Base-by-base conservation (phyloP, 441 rosid genomes). In the Populus hybrid region DNA sequence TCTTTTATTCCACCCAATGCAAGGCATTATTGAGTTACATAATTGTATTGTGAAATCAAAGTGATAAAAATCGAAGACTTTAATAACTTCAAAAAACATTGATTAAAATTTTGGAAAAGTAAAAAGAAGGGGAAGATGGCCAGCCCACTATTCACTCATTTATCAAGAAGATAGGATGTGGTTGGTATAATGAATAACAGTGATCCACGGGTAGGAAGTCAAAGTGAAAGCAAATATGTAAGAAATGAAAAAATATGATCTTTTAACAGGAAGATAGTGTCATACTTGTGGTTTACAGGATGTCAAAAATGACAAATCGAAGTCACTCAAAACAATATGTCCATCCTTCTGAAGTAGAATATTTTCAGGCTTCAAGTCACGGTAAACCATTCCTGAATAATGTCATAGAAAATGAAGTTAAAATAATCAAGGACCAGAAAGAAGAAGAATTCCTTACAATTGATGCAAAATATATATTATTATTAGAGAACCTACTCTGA, bases 361-460 rank as follows among this genome's bases (percentile, higher is more conserved):
- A 82, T 96, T 96, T 81, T 96, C 99, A 70, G 98, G 99, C 93
- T 96, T 96, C 81, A 96, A 78, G 82, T 96, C 99, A 75, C 98
- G 90, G 72, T 96, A 94, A 67, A 94, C 86, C 59, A 96, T 92
- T 82, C 99, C 99, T 96, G 82, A 76, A 59, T 7, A 36, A 67
- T 26, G 35, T 67, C 73, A 76, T 40, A 18, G 63, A 16, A 42
- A 10, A 5, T 18, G 59, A 34, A n/a, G 21, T 50, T 28, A 67
- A 24, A 14, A 34, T 30, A 10, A 28, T 28, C 30, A 28, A 26
- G 21, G 32, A 64, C 32, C 11, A 30, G 23, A 40, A 40, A 21
- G 9, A 75, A 59, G 54, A 63, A 75, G 76, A 46, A 24, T 46
- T 63, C 12, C n/a, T 42, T 26, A 50, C 67, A 26, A 69, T 74